phyloP scores from a whole-genome alignment of 2,329 filamentous ascomycete species.

The Fusarium verticillioides region DNA sequence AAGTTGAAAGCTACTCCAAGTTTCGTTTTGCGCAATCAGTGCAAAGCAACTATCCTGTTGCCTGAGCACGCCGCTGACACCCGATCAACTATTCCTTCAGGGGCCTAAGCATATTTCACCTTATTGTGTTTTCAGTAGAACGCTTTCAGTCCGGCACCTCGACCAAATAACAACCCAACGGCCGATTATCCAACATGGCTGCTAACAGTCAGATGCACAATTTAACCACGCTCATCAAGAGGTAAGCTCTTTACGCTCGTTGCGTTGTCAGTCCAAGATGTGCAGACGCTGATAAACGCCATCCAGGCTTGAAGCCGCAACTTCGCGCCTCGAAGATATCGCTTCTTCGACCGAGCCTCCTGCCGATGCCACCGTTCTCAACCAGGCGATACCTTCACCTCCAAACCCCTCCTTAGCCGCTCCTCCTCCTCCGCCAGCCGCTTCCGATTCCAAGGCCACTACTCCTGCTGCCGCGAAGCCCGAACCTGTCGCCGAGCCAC shows the following conservation, averaged over 20 bases:
- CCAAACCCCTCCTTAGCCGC: conserved; percentile 46
- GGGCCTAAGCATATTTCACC: not conserved
- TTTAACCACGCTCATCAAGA: conserved; percentile 96
- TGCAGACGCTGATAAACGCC: conserved; percentile 59
- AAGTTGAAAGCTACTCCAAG: not conserved
- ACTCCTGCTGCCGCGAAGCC: conserved; percentile 49
- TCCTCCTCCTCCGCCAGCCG: conserved; percentile 47
- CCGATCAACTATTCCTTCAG: not conserved
- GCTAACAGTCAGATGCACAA: conserved; percentile 91
- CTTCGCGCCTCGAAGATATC: conserved; percentile 95
- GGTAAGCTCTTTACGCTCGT: conserved; percentile 65
- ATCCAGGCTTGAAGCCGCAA: conserved; percentile 92
- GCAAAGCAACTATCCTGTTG: conserved; percentile 25
- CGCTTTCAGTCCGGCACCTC: not conserved
- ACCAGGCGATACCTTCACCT: conserved; percentile 51
- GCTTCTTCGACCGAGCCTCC: conserved; percentile 77
- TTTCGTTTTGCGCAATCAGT: conserved; percentile 21
- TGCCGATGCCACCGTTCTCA: conserved; percentile 60
- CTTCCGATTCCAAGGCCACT: conserved; percentile 47
- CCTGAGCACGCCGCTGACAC: conserved; percentile 6
- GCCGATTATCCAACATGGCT: conserved; percentile 64
- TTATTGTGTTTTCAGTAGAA: not conserved
- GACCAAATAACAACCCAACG: not conserved
- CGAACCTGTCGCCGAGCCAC: conserved; percentile 60
- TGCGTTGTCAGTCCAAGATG: not conserved